A percentile compares a stretch with the other conserved stretches of the same genome.
Evolutionary conservation across 2,329 filamentous ascomycete species (phyloP).

Genomic region (Fusarium sp.): DNA sequence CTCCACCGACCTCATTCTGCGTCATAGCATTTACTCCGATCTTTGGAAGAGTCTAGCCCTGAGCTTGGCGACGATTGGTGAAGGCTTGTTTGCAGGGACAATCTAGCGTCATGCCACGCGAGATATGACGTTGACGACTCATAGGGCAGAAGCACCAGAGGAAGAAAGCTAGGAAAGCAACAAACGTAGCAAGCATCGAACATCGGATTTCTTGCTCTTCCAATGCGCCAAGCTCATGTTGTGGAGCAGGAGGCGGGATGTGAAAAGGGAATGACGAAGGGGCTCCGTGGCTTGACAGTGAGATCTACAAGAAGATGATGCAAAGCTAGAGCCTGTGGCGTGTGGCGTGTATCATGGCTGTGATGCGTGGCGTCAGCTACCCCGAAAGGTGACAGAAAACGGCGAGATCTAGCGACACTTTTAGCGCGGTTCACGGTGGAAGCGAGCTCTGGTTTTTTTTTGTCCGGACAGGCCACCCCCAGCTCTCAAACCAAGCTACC

Average conservation of each 20-base stretch:
- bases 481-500: constrained; percentile 19
- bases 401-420: neutral
- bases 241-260: constrained; percentile 27
- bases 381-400: constrained; percentile 11
- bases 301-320: constrained; percentile 15
- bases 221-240: constrained; percentile 33
- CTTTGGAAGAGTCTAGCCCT: constrained; percentile 21
- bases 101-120: constrained; percentile 38
- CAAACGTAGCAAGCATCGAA: constrained; percentile 4
- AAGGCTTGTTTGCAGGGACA: constrained; percentile 22
- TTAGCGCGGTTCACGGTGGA: neutral
- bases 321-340: constrained; percentile 22
- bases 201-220: constrained; percentile 19
- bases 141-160: constrained; percentile 21
- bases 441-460: constrained; percentile 1
- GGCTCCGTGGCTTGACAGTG: constrained; percentile 30
- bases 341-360: constrained; percentile 34
- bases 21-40: constrained; percentile 40
- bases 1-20: constrained; percentile 37
- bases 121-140: constrained; percentile 42
- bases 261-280: constrained; percentile 32
- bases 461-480: constrained; percentile 2
- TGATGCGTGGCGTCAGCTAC: constrained; percentile 40
- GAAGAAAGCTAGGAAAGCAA: too few species aligned
- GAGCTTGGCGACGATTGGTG: constrained; percentile 19